Evolutionary conservation across 805 yeast genomes (phyloP).

Genomic region (Myxozyma neotropica): DNA sequence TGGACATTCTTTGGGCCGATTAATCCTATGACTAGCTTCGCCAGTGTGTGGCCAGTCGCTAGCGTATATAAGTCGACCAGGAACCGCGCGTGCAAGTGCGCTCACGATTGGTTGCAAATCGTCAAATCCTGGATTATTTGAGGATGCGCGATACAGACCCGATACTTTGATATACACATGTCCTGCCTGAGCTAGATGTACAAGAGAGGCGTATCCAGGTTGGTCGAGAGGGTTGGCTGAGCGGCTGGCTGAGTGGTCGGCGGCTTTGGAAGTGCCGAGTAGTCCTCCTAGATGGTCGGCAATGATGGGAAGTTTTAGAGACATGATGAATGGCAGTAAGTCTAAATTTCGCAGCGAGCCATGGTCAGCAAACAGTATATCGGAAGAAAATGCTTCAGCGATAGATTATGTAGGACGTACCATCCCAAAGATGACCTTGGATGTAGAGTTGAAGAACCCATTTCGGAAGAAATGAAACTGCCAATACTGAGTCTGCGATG

Average conservation of each 20-base stretch:
- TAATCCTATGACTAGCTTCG: background rate
- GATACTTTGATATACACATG: constrained; percentile 7
- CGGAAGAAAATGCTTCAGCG: no score
- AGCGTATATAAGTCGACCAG: constrained; percentile 10
- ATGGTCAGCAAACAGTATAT: no score
- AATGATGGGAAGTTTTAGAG: constrained; percentile 5
- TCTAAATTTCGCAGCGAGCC: background rate
- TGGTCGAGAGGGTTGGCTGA: constrained; percentile 4
- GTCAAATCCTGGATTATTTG: background rate
- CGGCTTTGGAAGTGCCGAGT: background rate
- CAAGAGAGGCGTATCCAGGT: constrained; percentile 10
- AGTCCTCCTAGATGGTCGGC: constrained; percentile 14
- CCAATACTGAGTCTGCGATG: background rate
- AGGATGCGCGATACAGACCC: constrained; percentile 12
- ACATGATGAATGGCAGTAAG: constrained; percentile 1
- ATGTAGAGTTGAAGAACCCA: constrained; percentile 7
- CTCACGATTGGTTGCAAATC: background rate
- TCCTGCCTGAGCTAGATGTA: constrained; percentile 2
- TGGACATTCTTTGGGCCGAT: background rate
- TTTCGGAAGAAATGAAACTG: background rate
- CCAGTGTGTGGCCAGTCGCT: constrained; percentile 18
- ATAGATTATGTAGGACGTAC: background rate
- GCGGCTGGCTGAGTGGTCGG: no score
- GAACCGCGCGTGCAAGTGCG: background rate
- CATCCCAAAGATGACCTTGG: background rate